Base-by-base conservation (phyloP, 1,284 basidiomycete species). In the Cystobasidium pallidum region DNA sequence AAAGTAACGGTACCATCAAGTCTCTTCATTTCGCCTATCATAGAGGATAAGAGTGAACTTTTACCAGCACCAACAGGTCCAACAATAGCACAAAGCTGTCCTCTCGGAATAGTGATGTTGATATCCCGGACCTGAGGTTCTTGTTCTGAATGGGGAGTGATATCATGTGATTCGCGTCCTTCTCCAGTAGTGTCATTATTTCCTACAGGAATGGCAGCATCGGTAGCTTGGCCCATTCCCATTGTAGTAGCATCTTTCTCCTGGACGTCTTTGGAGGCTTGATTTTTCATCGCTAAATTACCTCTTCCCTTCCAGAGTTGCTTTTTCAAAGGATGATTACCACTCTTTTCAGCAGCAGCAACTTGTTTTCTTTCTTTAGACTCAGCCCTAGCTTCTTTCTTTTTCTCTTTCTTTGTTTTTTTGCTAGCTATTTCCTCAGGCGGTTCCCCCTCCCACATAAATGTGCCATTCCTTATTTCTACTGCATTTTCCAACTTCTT, bases 391-490 rank as follows among this genome's bases (percentile, higher is more conserved):
- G 54, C 54, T 64, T 24, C 71, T 49, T 32, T 71, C 76, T 67
- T 76, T 36, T 77, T 79, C 66, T 65, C 75, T 61, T 75, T 79
- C 75, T 79, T 80, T 43, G 55, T 39, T 17, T 70, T 49, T 73
- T 58, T 63, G 74, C 74, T 45, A 21, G 76, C 75, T 28, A 66
- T 28, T 28, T 74, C 72, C 66, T 77, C 73, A 61, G 89, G 87
- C 4, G 89, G 87, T 82, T 49, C 80, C 2, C 86, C 85, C 78
- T 95, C 92, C 92, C 93, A 95, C 0, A 87, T 87, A 80, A 94
- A 94, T 11, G 87, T 86, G 2, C 87, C 91, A 68, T 85, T 82
- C 47, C 86, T 82, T 58, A 91, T 85, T 66, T 85, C 83, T 70
- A 95, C 78, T 1, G 91, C 92, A 47, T 83, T 82, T 11, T 85